phyloP scores from a whole-genome alignment of 495 filamentous ascomycete genomes.

The Lentithecium fluviatile region DNA sequence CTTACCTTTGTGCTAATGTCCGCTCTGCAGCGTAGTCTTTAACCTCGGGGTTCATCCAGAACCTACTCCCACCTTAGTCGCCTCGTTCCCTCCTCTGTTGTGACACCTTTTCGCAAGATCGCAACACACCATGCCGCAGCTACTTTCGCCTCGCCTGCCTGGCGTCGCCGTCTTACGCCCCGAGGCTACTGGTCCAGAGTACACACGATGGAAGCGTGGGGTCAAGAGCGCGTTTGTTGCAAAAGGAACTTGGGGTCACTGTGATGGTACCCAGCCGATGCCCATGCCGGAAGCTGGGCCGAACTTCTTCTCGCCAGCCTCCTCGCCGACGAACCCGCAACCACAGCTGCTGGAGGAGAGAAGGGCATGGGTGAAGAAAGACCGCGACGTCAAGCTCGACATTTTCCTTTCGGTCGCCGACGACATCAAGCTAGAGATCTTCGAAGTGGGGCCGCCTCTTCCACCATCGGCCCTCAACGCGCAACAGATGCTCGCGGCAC shows the following conservation, averaged over 20 bases:
- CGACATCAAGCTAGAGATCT: slow-evolving; percentile 35
- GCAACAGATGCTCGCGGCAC: slow-evolving; percentile 28
- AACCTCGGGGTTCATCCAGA: background rate
- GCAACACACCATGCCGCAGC: slow-evolving; percentile 1
- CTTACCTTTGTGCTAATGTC: slow-evolving; percentile 2
- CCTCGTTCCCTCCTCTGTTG: background rate
- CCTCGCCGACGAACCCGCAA: slow-evolving; percentile 19
- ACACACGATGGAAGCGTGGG: slow-evolving; percentile 24
- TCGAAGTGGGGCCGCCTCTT: slow-evolving; percentile 31
- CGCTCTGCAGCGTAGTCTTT: slow-evolving; percentile 1
- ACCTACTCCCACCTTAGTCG: background rate
- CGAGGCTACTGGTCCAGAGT: slow-evolving; percentile 29
- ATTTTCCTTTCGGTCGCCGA: slow-evolving; percentile 34
- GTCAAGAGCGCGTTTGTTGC: slow-evolving; percentile 25
- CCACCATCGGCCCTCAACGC: slow-evolving; percentile 30
- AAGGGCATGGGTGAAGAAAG: slow-evolving; percentile 32
- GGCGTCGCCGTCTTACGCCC: slow-evolving; percentile 23
- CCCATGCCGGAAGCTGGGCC: slow-evolving; percentile 33
- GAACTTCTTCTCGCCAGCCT: slow-evolving; percentile 25
- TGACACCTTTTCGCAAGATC: background rate
- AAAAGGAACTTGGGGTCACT: slow-evolving; percentile 29
- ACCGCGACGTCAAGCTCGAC: slow-evolving; percentile 33
- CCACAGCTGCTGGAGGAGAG: slow-evolving; percentile 32
- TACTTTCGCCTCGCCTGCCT: slow-evolving; percentile 33
- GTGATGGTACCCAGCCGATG: slow-evolving; percentile 32